Base-by-base conservation (phyloP, 1,139 yeast genomes). In the Blastobotrys proliferans region DNA sequence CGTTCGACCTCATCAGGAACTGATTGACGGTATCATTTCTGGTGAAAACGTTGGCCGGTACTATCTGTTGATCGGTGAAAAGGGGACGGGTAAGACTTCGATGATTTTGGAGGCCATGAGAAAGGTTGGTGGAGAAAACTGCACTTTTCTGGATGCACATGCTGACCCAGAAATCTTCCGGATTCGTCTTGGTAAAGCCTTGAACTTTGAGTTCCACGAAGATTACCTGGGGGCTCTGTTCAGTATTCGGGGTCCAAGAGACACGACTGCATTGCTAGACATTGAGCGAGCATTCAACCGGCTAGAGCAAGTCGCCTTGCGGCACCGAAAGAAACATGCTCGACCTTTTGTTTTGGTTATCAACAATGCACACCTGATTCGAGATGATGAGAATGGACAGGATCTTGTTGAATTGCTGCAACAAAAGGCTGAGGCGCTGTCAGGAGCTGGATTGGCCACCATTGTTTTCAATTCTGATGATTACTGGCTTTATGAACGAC, bases 101-200 rank as follows among this genome's bases (percentile, higher is more conserved):
- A 70, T 84, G 63, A 68, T 83, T 22, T 62, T 81, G 52, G 88
- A 83, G 35, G 76, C 90, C 3, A 79, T 85, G 72, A 74, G 79
- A 49, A 74, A 79, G 51, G 77, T 78, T 1, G 67, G 74, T 35
- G 88, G 92, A 1, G 64, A 65, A 45, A 79, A 81, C 54, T 86
- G 87, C 40, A 77, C 87, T 1, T 73, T 82, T 47, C 69, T 85
- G 53, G 94, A 85, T 59, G 94, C 94, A 1, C 94, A 84, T 56
- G 83, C 92, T 0, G 95, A 85, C 58, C 88, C 94, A 0, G 95
- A 85, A 60, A 80, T 85, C 41, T 82, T 85, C 58, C 69, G 95
- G 49, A 75, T 85, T 18, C 66, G 95, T 40, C 67, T 85, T 6
- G 95, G 95, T 2, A 74, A 77, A 50, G 92, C 94, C 0, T 67